Conservation (phyloP, 345 rosid species). For the Linum usitatissimum region DNA sequence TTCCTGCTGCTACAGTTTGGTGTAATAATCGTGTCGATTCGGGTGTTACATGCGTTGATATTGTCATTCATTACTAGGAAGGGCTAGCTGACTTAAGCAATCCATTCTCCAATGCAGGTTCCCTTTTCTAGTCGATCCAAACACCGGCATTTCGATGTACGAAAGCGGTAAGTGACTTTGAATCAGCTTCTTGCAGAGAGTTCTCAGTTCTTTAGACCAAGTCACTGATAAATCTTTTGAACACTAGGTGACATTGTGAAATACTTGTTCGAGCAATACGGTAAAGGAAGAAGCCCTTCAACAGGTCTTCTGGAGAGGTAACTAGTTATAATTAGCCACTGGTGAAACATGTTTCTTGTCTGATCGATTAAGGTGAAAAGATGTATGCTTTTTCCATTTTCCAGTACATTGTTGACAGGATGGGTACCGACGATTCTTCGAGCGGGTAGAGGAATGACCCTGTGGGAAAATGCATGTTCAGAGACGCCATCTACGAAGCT, state of each 20-base stretch:
- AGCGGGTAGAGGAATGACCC: constrained; percentile 74
- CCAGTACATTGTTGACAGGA: constrained; percentile 72
- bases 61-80: too few relatives aligned
- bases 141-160: constrained; percentile 52
- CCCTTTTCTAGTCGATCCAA: constrained; percentile 69
- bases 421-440: constrained; percentile 86
- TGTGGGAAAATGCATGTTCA: constrained; percentile 53
- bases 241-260: constrained; percentile 66
- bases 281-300: constrained; percentile 54
- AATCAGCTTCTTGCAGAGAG: too few relatives aligned
- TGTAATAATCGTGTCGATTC: too few relatives aligned
- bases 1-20: too few relatives aligned
- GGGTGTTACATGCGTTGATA: too few relatives aligned
- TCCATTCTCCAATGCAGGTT: constrained; percentile 42
- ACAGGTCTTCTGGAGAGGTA: constrained; percentile 65
- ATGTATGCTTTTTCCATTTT: constrained; percentile 1
- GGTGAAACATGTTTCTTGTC: not conserved
- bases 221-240: not conserved
- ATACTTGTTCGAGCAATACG: constrained; percentile 60
- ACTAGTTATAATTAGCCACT: not conserved
- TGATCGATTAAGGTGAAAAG: not conserved
- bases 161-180: constrained; percentile 55
- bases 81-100: too few relatives aligned
- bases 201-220: not conserved
- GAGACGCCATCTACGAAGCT: constrained; percentile 46